Base-by-base conservation (phyloP, 371 early-diverging fungal genomes). In the Mucor mucedo region DNA sequence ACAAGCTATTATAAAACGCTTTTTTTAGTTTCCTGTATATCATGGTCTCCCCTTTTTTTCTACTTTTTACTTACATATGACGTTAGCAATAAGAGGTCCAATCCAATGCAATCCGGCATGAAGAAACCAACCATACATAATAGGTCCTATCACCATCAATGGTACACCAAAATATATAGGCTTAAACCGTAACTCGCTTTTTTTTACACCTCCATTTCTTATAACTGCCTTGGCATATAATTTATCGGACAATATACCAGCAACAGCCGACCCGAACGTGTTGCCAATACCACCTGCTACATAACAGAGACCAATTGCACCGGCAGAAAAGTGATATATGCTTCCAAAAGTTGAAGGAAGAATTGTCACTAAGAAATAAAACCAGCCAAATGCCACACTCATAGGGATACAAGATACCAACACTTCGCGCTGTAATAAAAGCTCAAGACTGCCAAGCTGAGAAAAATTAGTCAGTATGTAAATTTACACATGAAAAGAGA, bases 211-310 rank as follows among this genome's bases (percentile, higher is more conserved):
- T 16, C 58, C 45, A 40, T 70, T 70, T 35, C 44, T 50, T 2
- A 65, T 41, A 27, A 70, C 28, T 4, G 62, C 64, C 45, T 69
- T 71, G 4, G 28, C 33, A 49, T 70, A 76, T 8, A 59, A 48
- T 3, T 58, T 65, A 48, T 78, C 76, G 0, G 74, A 71, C 1
- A 65, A 49, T 7, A 69, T 28, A 11, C 87, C 87, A 5, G 83
- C 82, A 5, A 72, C 44, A 3, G 73, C 47, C 1, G 80, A 77
- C 0, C 87, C 87, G 2, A 67, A 4, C 2, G 73, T 60, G 42
- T 82, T 82, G 4, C 87, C 87, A 0, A 82, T 62, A 38, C 84
- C 87, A n/a, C 72, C 71, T 2, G 82, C 66, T 21, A 87, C 48
- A 60, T 70, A 87, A 47, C 79, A 78, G 8, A 84, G 60, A 7